Evolutionary conservation across 768 basidiomycete genomes (phyloP).

Genomic region (Chalciporus pseudorubinellus): DNA sequence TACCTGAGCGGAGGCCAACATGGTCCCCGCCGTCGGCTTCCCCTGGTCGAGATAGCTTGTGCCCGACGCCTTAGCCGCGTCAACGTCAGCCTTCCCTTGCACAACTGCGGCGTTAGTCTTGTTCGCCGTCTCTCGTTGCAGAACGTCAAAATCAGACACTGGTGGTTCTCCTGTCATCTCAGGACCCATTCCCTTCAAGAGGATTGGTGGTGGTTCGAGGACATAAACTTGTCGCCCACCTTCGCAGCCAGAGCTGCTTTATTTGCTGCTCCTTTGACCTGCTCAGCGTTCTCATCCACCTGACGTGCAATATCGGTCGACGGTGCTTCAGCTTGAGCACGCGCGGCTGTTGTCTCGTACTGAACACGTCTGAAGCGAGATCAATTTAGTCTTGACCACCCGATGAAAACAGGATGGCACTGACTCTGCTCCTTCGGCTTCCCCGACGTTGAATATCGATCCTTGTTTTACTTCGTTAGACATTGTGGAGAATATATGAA

Average conservation of each 20-base stretch:
- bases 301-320: constrained; percentile 39
- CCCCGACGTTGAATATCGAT: constrained; percentile 38
- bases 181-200: constrained; percentile 29
- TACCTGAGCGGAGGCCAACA: constrained; percentile 25
- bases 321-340: constrained; percentile 49
- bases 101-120: constrained; percentile 53
- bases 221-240: constrained; percentile 30
- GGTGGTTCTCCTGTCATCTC: constrained; percentile 35
- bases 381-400: neutral
- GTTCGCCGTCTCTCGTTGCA: constrained; percentile 35
- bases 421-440: constrained; percentile 35
- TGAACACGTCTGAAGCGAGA: constrained; percentile 29
- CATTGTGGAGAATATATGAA: constrained; percentile 1
- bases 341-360: constrained; percentile 54
- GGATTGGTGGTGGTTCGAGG: neutral
- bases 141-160: constrained; percentile 35
- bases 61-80: constrained; percentile 43
- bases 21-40: constrained; percentile 44
- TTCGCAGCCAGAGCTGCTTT: constrained; percentile 54
- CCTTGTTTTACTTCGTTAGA: constrained; percentile 1
- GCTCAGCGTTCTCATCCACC: constrained; percentile 47
- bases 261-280: constrained; percentile 44
- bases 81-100: constrained; percentile 53
- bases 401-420: constrained; percentile 3
- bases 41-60: constrained; percentile 55